phyloP scores from a whole-genome alignment of 106 monocot genomes.

The Xerophyta viscosa region DNA sequence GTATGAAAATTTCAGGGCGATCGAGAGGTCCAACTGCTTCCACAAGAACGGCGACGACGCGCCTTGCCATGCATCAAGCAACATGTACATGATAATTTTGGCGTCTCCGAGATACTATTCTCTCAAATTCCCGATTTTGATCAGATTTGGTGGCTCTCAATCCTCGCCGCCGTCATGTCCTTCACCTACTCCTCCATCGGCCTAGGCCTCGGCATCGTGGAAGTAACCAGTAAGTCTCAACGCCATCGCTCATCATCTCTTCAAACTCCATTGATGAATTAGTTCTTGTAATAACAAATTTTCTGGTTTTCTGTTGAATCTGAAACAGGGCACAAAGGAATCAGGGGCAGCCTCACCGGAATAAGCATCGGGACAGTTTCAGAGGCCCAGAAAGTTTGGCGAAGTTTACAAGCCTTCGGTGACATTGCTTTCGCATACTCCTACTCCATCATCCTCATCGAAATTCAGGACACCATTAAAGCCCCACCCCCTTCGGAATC shows the following conservation, averaged over 20 bases:
- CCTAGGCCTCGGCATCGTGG: constrained; percentile 35
- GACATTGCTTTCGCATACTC: constrained; percentile 98
- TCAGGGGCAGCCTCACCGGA: constrained; percentile 55
- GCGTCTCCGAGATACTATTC: constrained; percentile 39
- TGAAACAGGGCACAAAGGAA: constrained; percentile 21
- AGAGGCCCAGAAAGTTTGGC: constrained; percentile 63
- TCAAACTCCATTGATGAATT: not conserved
- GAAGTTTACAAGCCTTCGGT: constrained; percentile 75
- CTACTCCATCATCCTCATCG: constrained; percentile 88
- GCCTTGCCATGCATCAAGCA: constrained; percentile 40
- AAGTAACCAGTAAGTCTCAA: constrained; percentile 19
- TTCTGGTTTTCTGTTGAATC: not conserved
- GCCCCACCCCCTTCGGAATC: constrained; percentile 63
- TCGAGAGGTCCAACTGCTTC: constrained; percentile 57
- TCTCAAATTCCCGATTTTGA: constrained; percentile 76
- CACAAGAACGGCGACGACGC: constrained; percentile 34
- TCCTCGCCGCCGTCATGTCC: constrained; percentile 77
- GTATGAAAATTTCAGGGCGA: no score
- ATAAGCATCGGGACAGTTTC: constrained; percentile 45
- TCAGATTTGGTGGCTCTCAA: constrained; percentile 74
- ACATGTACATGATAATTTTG: constrained; percentile 61
- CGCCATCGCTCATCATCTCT: not conserved
- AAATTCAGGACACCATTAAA: constrained; percentile 85
- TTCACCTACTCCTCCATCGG: constrained; percentile 76
- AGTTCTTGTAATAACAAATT: not conserved